A percentile compares a stretch with the other conserved stretches of the same genome.
phyloP scores from a whole-genome alignment of 2,329 filamentous ascomycete genomes.

The Botrytis hyacinthi region DNA sequence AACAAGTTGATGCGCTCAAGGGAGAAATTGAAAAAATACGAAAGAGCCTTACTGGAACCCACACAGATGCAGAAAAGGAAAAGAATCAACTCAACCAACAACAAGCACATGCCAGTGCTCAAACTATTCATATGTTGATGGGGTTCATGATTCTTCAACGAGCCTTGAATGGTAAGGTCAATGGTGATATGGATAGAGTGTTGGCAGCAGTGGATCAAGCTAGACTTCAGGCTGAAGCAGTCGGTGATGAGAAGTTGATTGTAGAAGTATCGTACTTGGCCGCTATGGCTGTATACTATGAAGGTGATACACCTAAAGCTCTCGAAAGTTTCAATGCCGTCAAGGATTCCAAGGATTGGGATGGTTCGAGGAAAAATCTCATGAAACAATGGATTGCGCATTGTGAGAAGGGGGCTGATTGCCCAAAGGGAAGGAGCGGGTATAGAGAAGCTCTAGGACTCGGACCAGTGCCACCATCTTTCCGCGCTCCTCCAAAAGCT shows the following conservation, averaged over 20 bases:
- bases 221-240: neutral
- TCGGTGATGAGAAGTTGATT: neutral
- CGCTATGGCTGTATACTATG: conserved; percentile 1
- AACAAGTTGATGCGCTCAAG: neutral
- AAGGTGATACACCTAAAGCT: neutral
- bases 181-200: neutral
- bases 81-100: neutral
- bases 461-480: neutral
- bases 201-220: neutral
- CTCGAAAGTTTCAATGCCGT: neutral
- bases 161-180: neutral
- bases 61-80: too few relatives aligned
- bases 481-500: neutral
- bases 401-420: neutral
- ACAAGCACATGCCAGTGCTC: neutral
- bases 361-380: neutral
- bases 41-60: neutral
- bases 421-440: neutral
- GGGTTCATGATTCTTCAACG: conserved; percentile 4
- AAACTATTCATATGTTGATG: neutral
- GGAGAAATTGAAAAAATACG: neutral
- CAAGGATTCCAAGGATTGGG: neutral
- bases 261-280: neutral
- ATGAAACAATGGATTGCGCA: neutral
- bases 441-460: conserved; percentile 4